phyloP scores from a whole-genome alignment of 2,329 filamentous ascomycete species.

The Fusarium solani-melongenae region DNA sequence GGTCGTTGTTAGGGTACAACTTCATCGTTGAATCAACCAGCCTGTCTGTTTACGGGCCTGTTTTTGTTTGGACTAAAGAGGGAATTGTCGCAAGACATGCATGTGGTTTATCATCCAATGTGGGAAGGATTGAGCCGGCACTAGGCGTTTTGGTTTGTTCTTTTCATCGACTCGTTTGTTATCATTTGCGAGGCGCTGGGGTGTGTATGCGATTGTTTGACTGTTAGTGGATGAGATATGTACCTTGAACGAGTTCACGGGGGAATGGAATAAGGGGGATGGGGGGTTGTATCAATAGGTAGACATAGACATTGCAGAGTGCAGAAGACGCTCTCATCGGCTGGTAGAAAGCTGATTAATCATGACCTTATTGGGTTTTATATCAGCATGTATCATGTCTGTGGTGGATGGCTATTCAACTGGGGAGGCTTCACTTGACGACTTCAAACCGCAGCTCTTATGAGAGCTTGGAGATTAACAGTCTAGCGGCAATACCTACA shows the following conservation, averaged over 20 bases:
- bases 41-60: conserved; percentile 3
- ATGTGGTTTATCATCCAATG: conserved; percentile 1
- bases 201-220: background rate
- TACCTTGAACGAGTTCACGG: background rate
- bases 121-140: conserved; percentile 1
- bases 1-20: background rate
- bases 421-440: background rate
- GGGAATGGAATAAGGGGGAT: background rate
- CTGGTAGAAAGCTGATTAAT: background rate
- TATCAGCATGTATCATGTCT: background rate
- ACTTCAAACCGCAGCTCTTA: background rate
- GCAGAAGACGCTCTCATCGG: background rate
- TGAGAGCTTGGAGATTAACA: background rate
- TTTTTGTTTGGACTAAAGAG: background rate
- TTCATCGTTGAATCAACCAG: background rate
- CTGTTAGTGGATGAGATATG: background rate
- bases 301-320: background rate
- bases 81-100: background rate
- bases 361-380: background rate
- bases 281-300: background rate
- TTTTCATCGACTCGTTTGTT: conserved; percentile 11
- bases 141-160: conserved; percentile 4
- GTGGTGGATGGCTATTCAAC: background rate
- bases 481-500: background rate
- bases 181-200: background rate